A percentile compares a stretch with the other conserved stretches of the same genome.
phyloP scores from a whole-genome alignment of 306 rosid genomes.

The Dalbergia cultrata region DNA sequence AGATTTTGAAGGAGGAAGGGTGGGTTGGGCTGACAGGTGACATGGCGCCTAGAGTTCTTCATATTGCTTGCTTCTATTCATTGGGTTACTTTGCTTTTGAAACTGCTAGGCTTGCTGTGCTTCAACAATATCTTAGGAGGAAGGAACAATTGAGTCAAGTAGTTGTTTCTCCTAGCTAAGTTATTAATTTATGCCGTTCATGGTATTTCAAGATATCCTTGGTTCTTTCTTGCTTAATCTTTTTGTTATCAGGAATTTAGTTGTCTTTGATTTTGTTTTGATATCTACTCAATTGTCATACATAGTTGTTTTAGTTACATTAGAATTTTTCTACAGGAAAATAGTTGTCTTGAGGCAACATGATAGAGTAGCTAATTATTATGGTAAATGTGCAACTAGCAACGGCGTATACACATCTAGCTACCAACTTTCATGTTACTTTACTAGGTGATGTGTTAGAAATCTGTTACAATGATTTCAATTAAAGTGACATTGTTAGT shows the following conservation, averaged over 20 bases:
- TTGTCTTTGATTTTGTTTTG: slow-evolving; percentile 11
- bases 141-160: slow-evolving; percentile 55
- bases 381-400: no score
- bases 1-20: slow-evolving; percentile 82
- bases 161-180: slow-evolving; percentile 52
- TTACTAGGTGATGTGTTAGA: background rate
- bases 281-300: background rate
- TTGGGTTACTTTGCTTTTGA: slow-evolving; percentile 93
- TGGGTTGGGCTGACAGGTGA: slow-evolving; percentile 82
- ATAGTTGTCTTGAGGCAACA: no score
- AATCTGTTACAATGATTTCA: background rate
- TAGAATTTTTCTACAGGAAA: no score
- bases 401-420: no score
- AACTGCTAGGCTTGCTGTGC: slow-evolving; percentile 71
- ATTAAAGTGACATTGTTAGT: background rate
- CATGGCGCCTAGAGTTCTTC: no score
- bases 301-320: no score
- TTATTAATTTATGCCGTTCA: background rate
- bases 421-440: no score
- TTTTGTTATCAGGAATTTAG: background rate
- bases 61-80: slow-evolving; percentile 87
- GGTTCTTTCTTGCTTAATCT: background rate
- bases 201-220: background rate
- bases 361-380: no score
- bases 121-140: no score